Evolutionary conservation across 1,139 yeast species (phyloP).

Genomic region (Yamadazyma diddensiae): DNA sequence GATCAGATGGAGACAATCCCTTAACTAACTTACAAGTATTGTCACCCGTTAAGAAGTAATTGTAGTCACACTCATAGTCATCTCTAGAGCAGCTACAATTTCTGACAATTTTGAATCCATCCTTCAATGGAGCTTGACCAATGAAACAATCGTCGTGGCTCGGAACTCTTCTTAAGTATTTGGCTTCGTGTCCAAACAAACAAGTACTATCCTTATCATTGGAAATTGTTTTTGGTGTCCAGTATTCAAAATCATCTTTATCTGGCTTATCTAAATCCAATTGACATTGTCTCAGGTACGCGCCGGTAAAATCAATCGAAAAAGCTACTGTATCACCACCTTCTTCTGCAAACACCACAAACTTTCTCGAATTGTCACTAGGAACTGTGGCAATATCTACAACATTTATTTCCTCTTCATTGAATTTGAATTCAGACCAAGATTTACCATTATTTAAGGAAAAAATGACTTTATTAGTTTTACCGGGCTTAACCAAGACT

Average conservation of each 20-base stretch:
- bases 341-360: slow-evolving; percentile 33
- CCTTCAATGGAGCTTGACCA: slow-evolving; percentile 69
- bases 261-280: slow-evolving; percentile 59
- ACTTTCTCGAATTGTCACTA: slow-evolving; percentile 79
- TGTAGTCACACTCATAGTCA: slow-evolving; percentile 94
- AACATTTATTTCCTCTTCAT: slow-evolving; percentile 54
- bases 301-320: slow-evolving; percentile 69
- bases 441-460: slow-evolving; percentile 78
- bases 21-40: slow-evolving; percentile 82
- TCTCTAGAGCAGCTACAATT: slow-evolving; percentile 84
- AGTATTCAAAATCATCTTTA: slow-evolving; percentile 73
- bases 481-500: slow-evolving; percentile 60
- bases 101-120: slow-evolving; percentile 55
- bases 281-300: slow-evolving; percentile 67
- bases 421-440: slow-evolving; percentile 69
- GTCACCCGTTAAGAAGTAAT: slow-evolving; percentile 64
- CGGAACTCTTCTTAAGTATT: slow-evolving; percentile 68
- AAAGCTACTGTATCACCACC: slow-evolving; percentile 30
- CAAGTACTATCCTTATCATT: slow-evolving; percentile 46
- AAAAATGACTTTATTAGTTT: slow-evolving; percentile 58
- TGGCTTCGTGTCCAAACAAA: slow-evolving; percentile 84
- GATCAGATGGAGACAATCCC: slow-evolving; percentile 69
- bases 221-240: slow-evolving; percentile 75
- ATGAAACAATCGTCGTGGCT: slow-evolving; percentile 70
- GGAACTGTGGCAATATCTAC: slow-evolving; percentile 88